phyloP scores from a whole-genome alignment of 2,329 filamentous ascomycete genomes.

The Chaetomium strumarium region DNA sequence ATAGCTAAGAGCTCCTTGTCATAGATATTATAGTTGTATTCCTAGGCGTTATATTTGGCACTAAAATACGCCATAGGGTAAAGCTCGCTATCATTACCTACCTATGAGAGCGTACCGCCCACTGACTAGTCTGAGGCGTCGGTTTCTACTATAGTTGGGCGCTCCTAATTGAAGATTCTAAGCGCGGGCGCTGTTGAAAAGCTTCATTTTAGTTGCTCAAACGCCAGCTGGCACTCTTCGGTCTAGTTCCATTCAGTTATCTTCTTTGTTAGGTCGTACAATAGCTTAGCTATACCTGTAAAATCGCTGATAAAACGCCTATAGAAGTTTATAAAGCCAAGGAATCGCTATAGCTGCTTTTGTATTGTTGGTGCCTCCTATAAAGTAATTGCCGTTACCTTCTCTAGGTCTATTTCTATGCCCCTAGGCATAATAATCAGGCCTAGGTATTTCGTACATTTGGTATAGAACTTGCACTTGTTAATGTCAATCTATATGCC shows the following conservation, averaged over 20 bases:
- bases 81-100: not conserved
- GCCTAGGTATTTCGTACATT: not conserved
- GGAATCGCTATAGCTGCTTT: not conserved
- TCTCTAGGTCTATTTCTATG: not conserved
- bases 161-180: not conserved
- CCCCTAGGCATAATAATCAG: not conserved
- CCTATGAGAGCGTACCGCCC: not conserved
- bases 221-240: not conserved
- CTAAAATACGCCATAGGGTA: not conserved
- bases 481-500: not conserved
- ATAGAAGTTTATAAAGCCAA: slow-evolving; percentile 8
- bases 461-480: not conserved
- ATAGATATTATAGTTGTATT: not conserved
- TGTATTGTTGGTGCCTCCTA: not conserved
- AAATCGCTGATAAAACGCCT: not conserved
- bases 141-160: not conserved
- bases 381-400: not conserved
- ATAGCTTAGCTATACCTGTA: not conserved
- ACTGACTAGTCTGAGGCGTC: not conserved
- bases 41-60: not conserved
- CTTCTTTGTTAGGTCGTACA: not conserved
- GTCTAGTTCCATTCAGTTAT: not conserved
- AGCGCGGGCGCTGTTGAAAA: not conserved
- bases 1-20: not conserved
- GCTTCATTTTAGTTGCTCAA: not conserved